Base-by-base conservation (phyloP, 306 rosid genomes). In the Castanospermum australe region DNA sequence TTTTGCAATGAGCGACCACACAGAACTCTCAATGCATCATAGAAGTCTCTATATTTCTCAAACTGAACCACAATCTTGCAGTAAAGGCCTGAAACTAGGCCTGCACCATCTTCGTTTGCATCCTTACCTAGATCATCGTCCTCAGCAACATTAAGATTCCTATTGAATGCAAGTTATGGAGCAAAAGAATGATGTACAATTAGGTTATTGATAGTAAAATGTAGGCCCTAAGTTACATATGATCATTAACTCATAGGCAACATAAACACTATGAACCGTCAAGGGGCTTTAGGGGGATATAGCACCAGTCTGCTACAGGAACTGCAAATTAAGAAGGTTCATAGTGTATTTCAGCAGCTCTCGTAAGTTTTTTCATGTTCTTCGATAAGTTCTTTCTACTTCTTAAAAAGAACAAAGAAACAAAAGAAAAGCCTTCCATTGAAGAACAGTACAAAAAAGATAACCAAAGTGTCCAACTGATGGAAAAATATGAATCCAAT, bases 51-150 rank as follows among this genome's bases (percentile, higher is more conserved):
- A 87, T 82, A 82, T 59, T 84, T 92, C 82, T 92, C 99, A 22
- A 91, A 95, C 89, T 95, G 99, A 85, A 91, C 97, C 64, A 91
- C 90, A 73, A 95, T 85, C 90, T 88, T 95, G 86, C 98, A 95
- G 82, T 88, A 91, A 65, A 95, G 93, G 67, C 98, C 98, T 1
- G 94, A 85, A 79, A 91, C 90, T 79, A 95, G 72, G 81, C 79
- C 89, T 54, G 22, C 87, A 59, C 80, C 81, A 38, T 88, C 97
- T 79, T 91, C 90, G 22, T 82, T 69, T 41, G 79, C 89, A 78
- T 89, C 92, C 89, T 92, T 88, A 62, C 84, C 88, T 57, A 85
- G 84, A 82, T 84, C 89, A 86, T 91, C 82, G 71, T 92, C 99
- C 92, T 84, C 99, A 6, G 94, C 90, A 86, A 92, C 92, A 89